These are phyloP conservation scores for Candida endomychidarum DNA, from an alignment of 805 yeast genomes.

Conservation along the genomic window DNA sequence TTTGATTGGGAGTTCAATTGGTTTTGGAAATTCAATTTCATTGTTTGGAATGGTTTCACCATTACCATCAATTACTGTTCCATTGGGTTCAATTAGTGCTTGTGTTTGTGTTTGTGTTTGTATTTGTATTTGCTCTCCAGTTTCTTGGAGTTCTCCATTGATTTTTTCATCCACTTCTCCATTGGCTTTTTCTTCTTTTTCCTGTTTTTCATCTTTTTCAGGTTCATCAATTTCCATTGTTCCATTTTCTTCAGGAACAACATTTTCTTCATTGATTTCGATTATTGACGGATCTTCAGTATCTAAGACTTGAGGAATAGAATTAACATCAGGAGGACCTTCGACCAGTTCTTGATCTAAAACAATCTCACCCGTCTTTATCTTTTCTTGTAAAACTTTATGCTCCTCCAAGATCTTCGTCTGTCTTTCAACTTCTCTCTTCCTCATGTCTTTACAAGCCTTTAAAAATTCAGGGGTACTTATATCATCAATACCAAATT, in stretches of 20 bases:
- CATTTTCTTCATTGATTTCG: neutral
- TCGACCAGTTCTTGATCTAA: neutral
- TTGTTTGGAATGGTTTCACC: neutral
- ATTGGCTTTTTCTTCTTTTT: neutral
- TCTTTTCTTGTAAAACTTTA: constrained; percentile 13
- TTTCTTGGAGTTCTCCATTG: constrained; percentile 1
- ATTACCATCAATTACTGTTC: constrained; percentile 1
- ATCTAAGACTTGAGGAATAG: no score
- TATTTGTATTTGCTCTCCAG: neutral
- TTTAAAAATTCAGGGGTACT: constrained; percentile 66
- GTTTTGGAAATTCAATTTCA: neutral
- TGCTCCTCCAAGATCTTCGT: constrained; percentile 41
- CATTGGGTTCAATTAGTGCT: constrained; percentile 4
- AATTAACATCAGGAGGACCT: no score
- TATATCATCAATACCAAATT: constrained; percentile 91
- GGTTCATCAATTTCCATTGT: constrained; percentile 8
- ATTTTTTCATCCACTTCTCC: neutral
- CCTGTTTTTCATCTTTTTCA: constrained; percentile 6
- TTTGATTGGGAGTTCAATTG: neutral
- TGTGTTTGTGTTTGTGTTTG: constrained; percentile 15
- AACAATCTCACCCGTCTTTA: constrained; percentile 3
- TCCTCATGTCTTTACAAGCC: constrained; percentile 73
- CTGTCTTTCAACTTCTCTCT: constrained; percentile 61
- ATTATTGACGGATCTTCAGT: neutral
- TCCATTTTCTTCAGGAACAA: constrained; percentile 13